Evolutionary conservation across 1,139 yeast genomes (phyloP).

Genomic region (Dujonia santamariae): DNA sequence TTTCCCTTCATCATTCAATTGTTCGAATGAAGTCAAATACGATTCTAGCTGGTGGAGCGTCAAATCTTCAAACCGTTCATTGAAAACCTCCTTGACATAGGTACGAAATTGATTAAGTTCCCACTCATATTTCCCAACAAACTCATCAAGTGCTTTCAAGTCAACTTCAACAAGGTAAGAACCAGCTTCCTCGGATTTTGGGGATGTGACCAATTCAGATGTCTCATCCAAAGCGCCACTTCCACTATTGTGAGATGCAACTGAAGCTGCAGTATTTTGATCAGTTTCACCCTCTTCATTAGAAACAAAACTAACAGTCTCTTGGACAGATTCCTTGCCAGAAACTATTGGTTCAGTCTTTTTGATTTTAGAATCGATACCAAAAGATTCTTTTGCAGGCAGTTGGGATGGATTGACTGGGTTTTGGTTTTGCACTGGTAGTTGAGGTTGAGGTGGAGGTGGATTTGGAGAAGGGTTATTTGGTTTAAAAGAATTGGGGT

Average conservation of each 20-base stretch:
- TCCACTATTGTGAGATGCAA: no score
- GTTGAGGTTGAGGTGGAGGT: constrained; percentile 4
- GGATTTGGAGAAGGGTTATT: constrained; percentile 6
- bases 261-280: neutral
- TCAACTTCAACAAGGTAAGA: constrained; percentile 6
- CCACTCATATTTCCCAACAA: constrained; percentile 18
- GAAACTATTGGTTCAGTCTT: neutral
- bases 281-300: neutral
- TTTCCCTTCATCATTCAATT: constrained; percentile 20
- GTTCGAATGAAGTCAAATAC: constrained; percentile 27
- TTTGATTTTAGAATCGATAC: no score
- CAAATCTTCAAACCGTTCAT: constrained; percentile 25
- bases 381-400: no score
- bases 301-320: neutral
- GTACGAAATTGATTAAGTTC: constrained; percentile 22
- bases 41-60: constrained; percentile 27
- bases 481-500: constrained; percentile 8
- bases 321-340: neutral
- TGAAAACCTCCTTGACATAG: constrained; percentile 22
- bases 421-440: constrained; percentile 8
- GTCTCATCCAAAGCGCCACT: no score
- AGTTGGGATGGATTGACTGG: neutral
- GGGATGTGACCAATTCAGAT: constrained; percentile 4
- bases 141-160: constrained; percentile 12
- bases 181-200: neutral